Base-by-base conservation (phyloP, 2,329 filamentous ascomycete genomes). In the Penicillium corylophilum region DNA sequence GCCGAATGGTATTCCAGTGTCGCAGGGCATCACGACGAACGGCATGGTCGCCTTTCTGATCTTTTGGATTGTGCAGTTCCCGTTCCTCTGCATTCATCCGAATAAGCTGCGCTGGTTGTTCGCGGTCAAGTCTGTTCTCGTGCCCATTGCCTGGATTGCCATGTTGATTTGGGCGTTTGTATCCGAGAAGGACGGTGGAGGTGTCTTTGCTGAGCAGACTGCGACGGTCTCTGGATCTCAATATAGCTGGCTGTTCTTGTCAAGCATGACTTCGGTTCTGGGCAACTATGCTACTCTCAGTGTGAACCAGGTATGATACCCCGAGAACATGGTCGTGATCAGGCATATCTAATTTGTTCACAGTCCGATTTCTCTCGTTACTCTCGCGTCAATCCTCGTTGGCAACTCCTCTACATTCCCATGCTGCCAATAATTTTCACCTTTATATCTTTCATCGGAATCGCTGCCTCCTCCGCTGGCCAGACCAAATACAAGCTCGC, bases 121-220 rank as follows among this genome's bases (percentile, higher is more conserved):
- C 44, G 60, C 67, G 13, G 59, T 60, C n/a, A 74, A 74, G 51
- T 65, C 54, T 0, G 57, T 78, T 4, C 65, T 76, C 3, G 78
- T 84, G 10, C 84, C 83, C 1, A 71, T 81, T n/a, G 78, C 81
- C 2, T 84, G 82, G 63, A 75, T 87, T 51, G 82, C 80, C 2
- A 84, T 84, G 20, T 74, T 87, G 61, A 80, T 83, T 41, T 87
- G 84, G 83, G 79, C 79, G 4, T 77, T 87, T 53, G 77, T 79
- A 2, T 72, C 75, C 4, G 80, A 81, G 18, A 61, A 62, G 45
- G 79, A 80, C 3, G 79, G 80, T 18, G 74, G 79, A 5, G 69
- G 62, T 2, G 69, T 82, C 51, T 79, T 79, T 53, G 57, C 70
- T 2, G 42, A 59, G 18, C 74, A 79, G 46, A 74, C 71, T 18